These are phyloP conservation scores for Triadica sebifera DNA, from an alignment of 345 rosid species.

Conservation along the genomic window DNA sequence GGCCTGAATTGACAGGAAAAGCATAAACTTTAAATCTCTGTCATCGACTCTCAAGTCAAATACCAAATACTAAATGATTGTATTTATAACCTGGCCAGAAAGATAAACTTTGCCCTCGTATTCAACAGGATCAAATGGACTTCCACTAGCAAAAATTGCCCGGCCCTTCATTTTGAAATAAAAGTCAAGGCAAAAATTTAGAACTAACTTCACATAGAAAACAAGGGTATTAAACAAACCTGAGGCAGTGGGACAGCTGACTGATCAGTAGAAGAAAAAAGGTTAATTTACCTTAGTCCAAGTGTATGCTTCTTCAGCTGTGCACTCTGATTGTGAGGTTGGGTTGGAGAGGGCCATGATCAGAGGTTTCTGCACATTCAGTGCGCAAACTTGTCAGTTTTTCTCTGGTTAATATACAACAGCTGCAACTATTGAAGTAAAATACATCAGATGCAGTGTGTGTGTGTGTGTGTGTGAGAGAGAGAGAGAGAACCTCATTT, in stretches of 20 bases:
- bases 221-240: neutral
- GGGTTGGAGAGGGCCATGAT: constrained; percentile 93
- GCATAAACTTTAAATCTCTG: neutral
- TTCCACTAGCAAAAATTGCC: constrained; percentile 93
- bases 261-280: too few relatives aligned
- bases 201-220: neutral
- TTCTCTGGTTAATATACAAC: neutral
- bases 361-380: constrained; percentile 68
- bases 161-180: constrained; percentile 52
- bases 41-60: constrained; percentile 1
- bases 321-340: constrained; percentile 93
- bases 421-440: neutral
- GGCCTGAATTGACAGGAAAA: constrained; percentile 48
- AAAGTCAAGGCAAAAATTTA: neutral
- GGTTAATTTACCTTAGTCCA: constrained; percentile 65
- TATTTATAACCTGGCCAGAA: constrained; percentile 75
- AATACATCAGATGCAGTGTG: constrained; percentile 4
- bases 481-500: constrained; percentile 55
- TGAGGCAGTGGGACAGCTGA: neutral
- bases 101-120: constrained; percentile 53
- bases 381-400: neutral
- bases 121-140: constrained; percentile 85
- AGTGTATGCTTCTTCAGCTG: constrained; percentile 89
- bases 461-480: too few relatives aligned
- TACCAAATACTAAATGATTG: neutral